Base-by-base conservation (phyloP, 139 green algal species). In the Chlorella sp. region DNA sequence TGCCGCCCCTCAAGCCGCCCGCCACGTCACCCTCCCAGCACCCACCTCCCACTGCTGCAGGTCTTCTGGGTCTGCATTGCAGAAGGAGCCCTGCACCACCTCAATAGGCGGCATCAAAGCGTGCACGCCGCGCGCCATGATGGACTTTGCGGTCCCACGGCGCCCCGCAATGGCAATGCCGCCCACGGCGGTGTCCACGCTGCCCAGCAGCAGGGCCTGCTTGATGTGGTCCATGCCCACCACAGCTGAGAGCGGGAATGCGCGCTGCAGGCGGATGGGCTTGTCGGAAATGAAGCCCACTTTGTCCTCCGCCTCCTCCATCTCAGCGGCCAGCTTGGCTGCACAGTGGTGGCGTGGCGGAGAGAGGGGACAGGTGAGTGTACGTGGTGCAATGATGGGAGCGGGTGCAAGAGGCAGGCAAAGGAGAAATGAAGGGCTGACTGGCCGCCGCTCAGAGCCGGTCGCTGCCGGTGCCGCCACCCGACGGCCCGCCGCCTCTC, bases 91-190 rank as follows among this genome's bases (percentile, higher is more conserved):
- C 22, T 97, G 93, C 77, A 99, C 96, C 30, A 99, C 94, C 92
- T 99, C 98, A 61, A 99, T 99, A 48, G 98, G 98, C 16, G 98
- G 98, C 91, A 99, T 92, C 85, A 99, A 94, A 30, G 96, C 94
- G 91, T 99, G 97, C 85, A 99, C 88, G 40, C 98, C 98, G 78
- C 98, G 93, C 0, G 98, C 98, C 97, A 99, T 99, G 71, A 99
- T 94, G 15, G 97, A 99, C 91, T 99, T 99, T 89, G 96, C 97
- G 11, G 98, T 99, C 76, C 98, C 98, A 42, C 98, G 89, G 60
- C 96, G 92, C 0, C 98, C 98, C 22, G 96, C 93, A 89, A 99
- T 99, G 85, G 95, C 96, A 75, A 99, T 97, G 86, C 98, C 98
- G 57, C 98, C 98, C 28, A 99, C 89, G 26, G 89, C 90, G 2